Evolutionary conservation across 371 early-diverging fungal species (phyloP).

Genomic region (Mortierella sp.): DNA sequence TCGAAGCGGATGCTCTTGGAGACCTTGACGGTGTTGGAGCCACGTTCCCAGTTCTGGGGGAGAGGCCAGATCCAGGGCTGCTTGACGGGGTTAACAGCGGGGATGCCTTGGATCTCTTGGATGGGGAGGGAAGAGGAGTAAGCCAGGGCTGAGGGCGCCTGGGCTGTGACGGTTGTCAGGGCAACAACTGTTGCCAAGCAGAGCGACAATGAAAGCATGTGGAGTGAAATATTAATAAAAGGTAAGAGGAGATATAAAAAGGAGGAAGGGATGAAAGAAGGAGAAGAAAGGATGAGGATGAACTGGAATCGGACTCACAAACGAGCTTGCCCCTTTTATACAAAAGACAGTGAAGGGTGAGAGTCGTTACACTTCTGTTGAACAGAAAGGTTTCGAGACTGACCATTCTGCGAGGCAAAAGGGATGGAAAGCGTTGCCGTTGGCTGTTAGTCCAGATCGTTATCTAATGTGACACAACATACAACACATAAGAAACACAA

Average conservation of each 20-base stretch:
- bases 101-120: constrained; percentile 35
- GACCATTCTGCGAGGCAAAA: background rate
- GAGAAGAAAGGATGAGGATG: constrained; percentile 14
- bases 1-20: constrained; percentile 31
- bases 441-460: constrained; percentile 18
- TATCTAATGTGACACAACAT: constrained; percentile 27
- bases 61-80: constrained; percentile 57
- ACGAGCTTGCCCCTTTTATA: constrained; percentile 8
- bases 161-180: constrained; percentile 26
- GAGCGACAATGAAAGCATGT: constrained; percentile 37
- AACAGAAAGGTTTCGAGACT: constrained; percentile 19
- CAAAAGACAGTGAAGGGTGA: background rate
- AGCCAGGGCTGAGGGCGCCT: background rate
- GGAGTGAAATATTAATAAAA: constrained; percentile 6
- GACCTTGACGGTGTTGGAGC: constrained; percentile 38
- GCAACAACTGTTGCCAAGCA: constrained; percentile 31
- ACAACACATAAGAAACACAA: no score
- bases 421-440: background rate
- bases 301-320: constrained; percentile 4
- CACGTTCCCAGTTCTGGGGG: constrained; percentile 55
- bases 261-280: no score
- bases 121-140: background rate
- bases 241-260: background rate
- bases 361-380: no score
- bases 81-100: constrained; percentile 44